Percentiles rank a stretch among this genome's conserved stretches.
Evolutionary conservation across 108 stramenopile genomes (phyloP).

Genomic region (Poteriospumella lacustris): DNA sequence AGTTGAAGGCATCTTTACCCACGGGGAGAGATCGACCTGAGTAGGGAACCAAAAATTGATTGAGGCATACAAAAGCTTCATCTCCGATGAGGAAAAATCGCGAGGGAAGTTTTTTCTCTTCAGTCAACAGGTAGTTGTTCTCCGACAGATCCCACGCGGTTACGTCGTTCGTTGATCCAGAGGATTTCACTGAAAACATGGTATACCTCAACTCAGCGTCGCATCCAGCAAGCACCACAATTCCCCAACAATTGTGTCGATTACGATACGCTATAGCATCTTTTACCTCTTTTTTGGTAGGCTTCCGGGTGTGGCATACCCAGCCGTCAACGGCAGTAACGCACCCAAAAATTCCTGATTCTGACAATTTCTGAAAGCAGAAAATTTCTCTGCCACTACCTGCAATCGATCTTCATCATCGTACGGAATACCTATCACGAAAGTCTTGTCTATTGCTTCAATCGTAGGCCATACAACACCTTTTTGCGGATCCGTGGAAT

Average conservation of each 20-base stretch:
- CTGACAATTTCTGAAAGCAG: too few relatives aligned
- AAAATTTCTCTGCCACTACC: too few relatives aligned
- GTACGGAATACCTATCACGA: conserved; percentile 7
- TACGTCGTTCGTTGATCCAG: background rate
- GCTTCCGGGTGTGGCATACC: background rate
- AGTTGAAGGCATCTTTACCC: background rate
- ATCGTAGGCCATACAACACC: conserved; percentile 21
- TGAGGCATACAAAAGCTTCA: background rate
- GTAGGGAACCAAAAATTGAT: background rate
- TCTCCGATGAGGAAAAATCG: background rate
- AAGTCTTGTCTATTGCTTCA: background rate
- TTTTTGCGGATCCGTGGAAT: background rate
- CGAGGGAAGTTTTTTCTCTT: background rate
- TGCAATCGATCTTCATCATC: too few relatives aligned
- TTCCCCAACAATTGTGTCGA: background rate
- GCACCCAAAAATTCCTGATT: too few relatives aligned
- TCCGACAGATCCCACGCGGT: background rate
- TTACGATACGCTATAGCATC: background rate
- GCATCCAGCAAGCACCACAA: background rate
- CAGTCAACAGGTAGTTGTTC: background rate
- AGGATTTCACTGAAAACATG: too few relatives aligned
- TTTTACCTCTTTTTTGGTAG: background rate
- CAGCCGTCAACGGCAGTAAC: too few relatives aligned
- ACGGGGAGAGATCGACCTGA: background rate
- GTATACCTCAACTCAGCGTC: too few relatives aligned